Base-by-base conservation (phyloP, 139 green algal species). In the Edaphochlamys debaryana region DNA sequence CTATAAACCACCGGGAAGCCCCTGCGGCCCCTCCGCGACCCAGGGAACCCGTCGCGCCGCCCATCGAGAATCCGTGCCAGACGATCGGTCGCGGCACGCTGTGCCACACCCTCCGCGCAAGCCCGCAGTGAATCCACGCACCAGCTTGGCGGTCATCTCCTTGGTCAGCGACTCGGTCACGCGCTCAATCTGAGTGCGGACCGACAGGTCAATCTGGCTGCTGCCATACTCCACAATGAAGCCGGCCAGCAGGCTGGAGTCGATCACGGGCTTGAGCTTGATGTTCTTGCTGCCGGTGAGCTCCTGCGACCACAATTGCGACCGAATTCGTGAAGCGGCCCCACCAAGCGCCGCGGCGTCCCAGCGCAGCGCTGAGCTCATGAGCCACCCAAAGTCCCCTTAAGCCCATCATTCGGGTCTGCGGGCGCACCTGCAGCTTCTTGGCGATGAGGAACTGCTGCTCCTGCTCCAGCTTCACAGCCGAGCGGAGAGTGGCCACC, bases 361-460 rank as follows among this genome's bases (percentile, higher is more conserved):
- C n/a, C n/a, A n/a, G n/a, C n/a, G n/a, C n/a, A n/a, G n/a, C n/a
- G n/a, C n/a, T n/a, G n/a, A n/a, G n/a, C n/a, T n/a, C n/a, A n/a
- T n/a, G n/a, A n/a, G n/a, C n/a, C n/a, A n/a, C n/a, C n/a, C n/a
- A n/a, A n/a, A n/a, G n/a, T n/a, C n/a, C n/a, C n/a, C n/a, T n/a
- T n/a, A n/a, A n/a, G n/a, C n/a, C n/a, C n/a, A n/a, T n/a, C n/a
- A n/a, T n/a, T n/a, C n/a, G n/a, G n/a, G n/a, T n/a, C n/a, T n/a
- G 45, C 45, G 9, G 45, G 54, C 54, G 20, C 22, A 63, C 54
- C 54, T 94, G 90, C 79, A 99, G 90, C 97, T 99, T 99, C 96
- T 99, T 99, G 86, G 97, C 98, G 86, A 99, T 99, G 78, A 99
- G 90, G 90, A 98, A 99, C 91, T 99, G 97, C 92, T 99, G 96